Percentiles rank a stretch among this genome's conserved stretches.
phyloP scores from a whole-genome alignment of 768 basidiomycete genomes.

The Leccinum boreale region DNA sequence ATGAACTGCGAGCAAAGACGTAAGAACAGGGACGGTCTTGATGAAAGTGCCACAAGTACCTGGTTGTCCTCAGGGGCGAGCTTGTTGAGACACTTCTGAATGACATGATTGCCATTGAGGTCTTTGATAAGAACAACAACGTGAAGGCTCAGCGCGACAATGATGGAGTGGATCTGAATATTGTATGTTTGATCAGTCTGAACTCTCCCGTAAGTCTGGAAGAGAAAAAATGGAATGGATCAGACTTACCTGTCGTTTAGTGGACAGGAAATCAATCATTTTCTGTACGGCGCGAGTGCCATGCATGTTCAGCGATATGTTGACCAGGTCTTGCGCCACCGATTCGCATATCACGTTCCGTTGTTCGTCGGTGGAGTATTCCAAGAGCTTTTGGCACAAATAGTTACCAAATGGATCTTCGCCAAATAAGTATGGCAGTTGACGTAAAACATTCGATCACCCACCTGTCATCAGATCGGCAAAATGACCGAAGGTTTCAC shows the following conservation, averaged over 20 bases:
- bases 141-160: constrained; percentile 92
- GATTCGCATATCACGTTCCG: constrained; percentile 96
- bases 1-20: constrained; percentile 66
- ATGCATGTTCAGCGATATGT: constrained; percentile 99
- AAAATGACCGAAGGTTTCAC: constrained; percentile 96
- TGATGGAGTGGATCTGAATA: constrained; percentile 93
- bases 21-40: not conserved
- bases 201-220: constrained; percentile 50
- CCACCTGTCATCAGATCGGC: constrained; percentile 96
- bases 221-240: constrained; percentile 34
- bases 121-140: constrained; percentile 99
- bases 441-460: constrained; percentile 18
- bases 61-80: constrained; percentile 98
- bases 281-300: constrained; percentile 99
- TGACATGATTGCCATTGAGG: constrained; percentile 94
- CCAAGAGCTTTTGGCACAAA: constrained; percentile 95
- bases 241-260: constrained; percentile 80
- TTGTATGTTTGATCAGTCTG: constrained; percentile 83
- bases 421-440: not conserved
- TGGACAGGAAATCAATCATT: constrained; percentile 99
- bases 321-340: constrained; percentile 95
- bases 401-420: constrained; percentile 98
- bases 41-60: constrained; percentile 38
- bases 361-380: constrained; percentile 97
- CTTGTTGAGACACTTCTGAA: constrained; percentile 99